Conservation (phyloP, 164 flowering plant genomes). For the Kalanchoe fedtschenkoi region DNA sequence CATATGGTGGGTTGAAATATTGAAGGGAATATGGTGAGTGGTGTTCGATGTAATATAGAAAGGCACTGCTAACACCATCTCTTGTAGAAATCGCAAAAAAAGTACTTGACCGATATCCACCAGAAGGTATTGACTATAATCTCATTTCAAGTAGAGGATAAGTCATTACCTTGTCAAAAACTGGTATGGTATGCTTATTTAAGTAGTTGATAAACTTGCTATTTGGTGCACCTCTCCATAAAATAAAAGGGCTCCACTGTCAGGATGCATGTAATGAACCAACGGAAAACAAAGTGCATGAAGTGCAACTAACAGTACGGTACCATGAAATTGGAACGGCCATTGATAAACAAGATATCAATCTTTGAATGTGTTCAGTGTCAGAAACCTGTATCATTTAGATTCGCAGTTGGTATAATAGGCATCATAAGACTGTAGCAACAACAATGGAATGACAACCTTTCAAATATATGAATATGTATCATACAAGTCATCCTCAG, state of each 20-base stretch:
- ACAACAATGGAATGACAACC: neutral
- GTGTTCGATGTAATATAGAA: neutral
- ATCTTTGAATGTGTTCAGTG: conserved; percentile 80
- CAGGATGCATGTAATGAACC: neutral
- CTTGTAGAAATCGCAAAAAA: neutral
- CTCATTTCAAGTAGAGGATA: neutral
- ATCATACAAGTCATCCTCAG: neutral
- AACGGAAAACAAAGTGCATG: neutral
- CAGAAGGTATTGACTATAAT: neutral
- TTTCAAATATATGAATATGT: neutral
- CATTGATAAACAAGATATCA: conserved; percentile 78
- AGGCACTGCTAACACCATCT: neutral
- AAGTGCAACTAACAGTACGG: conserved; percentile 4
- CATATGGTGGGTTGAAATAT: neutral
- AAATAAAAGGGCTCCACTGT: neutral
- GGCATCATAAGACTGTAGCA: neutral
- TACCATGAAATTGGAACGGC: conserved; percentile 87
- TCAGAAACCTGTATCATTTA: conserved; percentile 57
- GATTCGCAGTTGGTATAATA: neutral
- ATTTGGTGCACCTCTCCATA: conserved; percentile 88
- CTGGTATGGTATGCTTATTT: conserved; percentile 78
- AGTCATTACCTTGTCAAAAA: conserved; percentile 68
- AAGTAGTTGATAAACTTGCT: conserved; percentile 82
- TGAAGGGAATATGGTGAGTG: neutral
- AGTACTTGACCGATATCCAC: neutral